Evolutionary conservation across 148 eudicot genomes (phyloP).

Genomic region (Polygonum maritimum): DNA sequence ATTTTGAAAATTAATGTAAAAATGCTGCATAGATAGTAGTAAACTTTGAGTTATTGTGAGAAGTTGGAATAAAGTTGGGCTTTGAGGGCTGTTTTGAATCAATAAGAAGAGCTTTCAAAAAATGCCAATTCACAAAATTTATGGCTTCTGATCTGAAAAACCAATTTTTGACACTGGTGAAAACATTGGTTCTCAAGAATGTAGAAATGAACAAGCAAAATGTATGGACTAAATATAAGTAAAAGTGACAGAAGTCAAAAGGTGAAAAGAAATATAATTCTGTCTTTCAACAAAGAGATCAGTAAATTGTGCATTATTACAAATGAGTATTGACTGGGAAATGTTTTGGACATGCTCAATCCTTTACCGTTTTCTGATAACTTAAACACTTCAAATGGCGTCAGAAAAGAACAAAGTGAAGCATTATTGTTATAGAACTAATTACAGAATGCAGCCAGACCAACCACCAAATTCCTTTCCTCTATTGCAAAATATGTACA

Average conservation of each 20-base stretch:
- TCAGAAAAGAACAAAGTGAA: too few relatives aligned
- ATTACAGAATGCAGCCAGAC: not conserved
- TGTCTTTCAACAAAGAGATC: too few relatives aligned
- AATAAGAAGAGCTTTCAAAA: not conserved
- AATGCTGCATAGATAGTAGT: not conserved
- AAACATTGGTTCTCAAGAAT: not conserved
- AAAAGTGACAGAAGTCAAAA: too few relatives aligned
- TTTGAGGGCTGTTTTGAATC: not conserved
- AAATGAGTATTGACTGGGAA: too few relatives aligned
- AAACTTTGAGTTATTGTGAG: not conserved
- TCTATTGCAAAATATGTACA: not conserved
- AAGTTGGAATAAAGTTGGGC: not conserved
- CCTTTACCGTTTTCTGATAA: not conserved
- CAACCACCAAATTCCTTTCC: not conserved
- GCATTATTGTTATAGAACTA: too few relatives aligned
- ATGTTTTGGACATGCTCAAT: too few relatives aligned
- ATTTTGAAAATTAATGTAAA: not conserved
- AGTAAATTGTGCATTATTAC: too few relatives aligned
- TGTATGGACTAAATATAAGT: too few relatives aligned
- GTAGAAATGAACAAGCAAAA: too few relatives aligned
- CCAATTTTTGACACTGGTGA: not conserved
- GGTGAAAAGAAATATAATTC: too few relatives aligned
- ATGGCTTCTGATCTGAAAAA: not conserved
- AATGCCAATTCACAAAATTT: not conserved
- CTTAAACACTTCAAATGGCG: not conserved